Percentiles rank a stretch among this genome's conserved stretches.
Conservation (phyloP, 2,329 filamentous ascomycete genomes). For the Fusarium buharicum region DNA sequence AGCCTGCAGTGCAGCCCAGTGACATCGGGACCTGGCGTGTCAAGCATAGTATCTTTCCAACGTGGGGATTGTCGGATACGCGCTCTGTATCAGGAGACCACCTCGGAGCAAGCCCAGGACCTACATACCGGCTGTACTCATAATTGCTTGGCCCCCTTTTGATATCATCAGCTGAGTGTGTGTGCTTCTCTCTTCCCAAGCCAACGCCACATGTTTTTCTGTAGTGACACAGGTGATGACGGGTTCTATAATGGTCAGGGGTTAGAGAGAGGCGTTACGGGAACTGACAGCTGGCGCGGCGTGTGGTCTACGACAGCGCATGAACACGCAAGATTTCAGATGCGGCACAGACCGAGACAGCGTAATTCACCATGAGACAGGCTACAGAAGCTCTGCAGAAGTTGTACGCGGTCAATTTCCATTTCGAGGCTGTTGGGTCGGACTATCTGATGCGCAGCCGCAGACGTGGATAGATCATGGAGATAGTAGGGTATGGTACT, state of each 20-base stretch:
- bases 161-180: conserved; percentile 35
- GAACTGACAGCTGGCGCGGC: conserved; percentile 42
- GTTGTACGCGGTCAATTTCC: conserved; percentile 13
- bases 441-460: background rate
- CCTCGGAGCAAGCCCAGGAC: background rate
- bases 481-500: background rate
- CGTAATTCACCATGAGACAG: conserved; percentile 27
- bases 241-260: conserved; percentile 25
- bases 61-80: conserved; percentile 10
- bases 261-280: conserved; percentile 5
- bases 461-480: background rate
- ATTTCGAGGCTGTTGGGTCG: background rate
- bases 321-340: conserved; percentile 39
- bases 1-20: conserved; percentile 15
- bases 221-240: conserved; percentile 37
- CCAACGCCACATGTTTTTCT: conserved; percentile 23
- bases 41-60: conserved; percentile 5
- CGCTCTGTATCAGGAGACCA: conserved; percentile 9
- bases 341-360: conserved; percentile 44
- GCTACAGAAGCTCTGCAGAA: conserved; percentile 9
- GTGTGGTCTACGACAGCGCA: conserved; percentile 18
- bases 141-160: conserved; percentile 32
- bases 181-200: conserved; percentile 8
- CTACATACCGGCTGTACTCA: conserved; percentile 31
- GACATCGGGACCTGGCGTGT: conserved; percentile 26